A percentile compares a stretch with the other conserved stretches of the same genome.
phyloP scores from a whole-genome alignment of 805 yeast species.

The Priceomyces melissophilus region DNA sequence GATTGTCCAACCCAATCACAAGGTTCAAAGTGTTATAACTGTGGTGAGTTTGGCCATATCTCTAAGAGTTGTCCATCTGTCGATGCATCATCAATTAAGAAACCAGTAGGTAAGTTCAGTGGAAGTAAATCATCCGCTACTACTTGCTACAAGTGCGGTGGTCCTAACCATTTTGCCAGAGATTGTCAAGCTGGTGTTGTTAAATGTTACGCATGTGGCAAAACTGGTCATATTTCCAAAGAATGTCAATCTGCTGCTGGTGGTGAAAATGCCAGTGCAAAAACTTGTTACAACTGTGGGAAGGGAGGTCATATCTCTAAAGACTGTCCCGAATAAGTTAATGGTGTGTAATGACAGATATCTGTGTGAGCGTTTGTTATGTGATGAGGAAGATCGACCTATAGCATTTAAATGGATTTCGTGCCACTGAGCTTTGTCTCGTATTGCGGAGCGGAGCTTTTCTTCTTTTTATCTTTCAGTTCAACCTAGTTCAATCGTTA shows the following conservation, averaged over 20 bases:
- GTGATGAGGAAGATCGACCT: too few relatives aligned
- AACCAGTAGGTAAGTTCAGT: constrained; percentile 14
- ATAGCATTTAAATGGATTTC: too few relatives aligned
- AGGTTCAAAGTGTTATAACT: constrained; percentile 70
- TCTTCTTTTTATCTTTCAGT: too few relatives aligned
- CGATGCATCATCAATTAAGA: constrained; percentile 20
- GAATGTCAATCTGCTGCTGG: constrained; percentile 65
- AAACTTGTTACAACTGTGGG: constrained; percentile 73
- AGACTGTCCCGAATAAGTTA: constrained; percentile 46
- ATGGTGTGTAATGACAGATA: too few relatives aligned
- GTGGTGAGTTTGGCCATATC: constrained; percentile 65
- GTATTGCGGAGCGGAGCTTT: too few relatives aligned
- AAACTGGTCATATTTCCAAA: constrained; percentile 82
- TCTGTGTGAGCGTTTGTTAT: too few relatives aligned
- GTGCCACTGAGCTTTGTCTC: too few relatives aligned
- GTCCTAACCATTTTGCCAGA: constrained; percentile 89
- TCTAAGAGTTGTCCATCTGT: constrained; percentile 67
- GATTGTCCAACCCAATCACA: constrained; percentile 72
- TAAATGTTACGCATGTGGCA: constrained; percentile 92
- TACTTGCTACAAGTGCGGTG: constrained; percentile 87
- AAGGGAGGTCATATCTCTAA: constrained; percentile 84
- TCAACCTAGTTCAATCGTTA: too few relatives aligned
- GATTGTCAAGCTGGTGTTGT: constrained; percentile 72
- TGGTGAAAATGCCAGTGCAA: constrained; percentile 41
- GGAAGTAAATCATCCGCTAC: constrained; percentile 30